phyloP scores from a whole-genome alignment of 2,329 filamentous ascomycete species.

The Calonectria pseudoturangicola region DNA sequence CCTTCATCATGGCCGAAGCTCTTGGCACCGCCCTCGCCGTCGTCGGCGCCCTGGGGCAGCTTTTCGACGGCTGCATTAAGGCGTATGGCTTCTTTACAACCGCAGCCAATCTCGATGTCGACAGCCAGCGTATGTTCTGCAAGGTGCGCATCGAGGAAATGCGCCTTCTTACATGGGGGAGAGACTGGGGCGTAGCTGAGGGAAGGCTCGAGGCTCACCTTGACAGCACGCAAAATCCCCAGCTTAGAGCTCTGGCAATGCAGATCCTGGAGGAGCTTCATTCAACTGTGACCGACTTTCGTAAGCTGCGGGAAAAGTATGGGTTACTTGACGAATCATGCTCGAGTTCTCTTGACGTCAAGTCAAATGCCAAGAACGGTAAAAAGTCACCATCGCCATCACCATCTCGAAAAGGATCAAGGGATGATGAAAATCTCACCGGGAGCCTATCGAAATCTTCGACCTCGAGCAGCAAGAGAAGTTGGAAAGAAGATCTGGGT shows the following conservation, averaged over 20 bases:
- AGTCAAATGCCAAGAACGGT: constrained; percentile 36
- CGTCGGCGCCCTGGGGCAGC: constrained; percentile 66
- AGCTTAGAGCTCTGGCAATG: constrained; percentile 62
- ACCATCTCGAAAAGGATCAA: constrained; percentile 46
- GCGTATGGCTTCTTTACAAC: constrained; percentile 67
- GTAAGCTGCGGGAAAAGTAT: constrained; percentile 64
- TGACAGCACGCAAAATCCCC: constrained; percentile 59
- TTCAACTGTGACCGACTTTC: constrained; percentile 66
- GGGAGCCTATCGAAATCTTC: constrained; percentile 41
- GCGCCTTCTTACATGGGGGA: constrained; percentile 67
- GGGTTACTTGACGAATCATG: constrained; percentile 60
- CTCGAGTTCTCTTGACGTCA: constrained; percentile 38
- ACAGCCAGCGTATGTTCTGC: constrained; percentile 66
- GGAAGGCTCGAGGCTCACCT: constrained; percentile 66
- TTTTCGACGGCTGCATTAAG: constrained; percentile 68
- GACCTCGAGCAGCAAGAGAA: constrained; percentile 50
- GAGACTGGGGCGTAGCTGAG: constrained; percentile 69
- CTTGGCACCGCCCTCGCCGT: constrained; percentile 66
- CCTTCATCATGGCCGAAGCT: constrained; percentile 59
- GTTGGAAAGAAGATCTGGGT: constrained; percentile 59
- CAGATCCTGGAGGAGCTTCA: constrained; percentile 66
- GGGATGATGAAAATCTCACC: constrained; percentile 49
- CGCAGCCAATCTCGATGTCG: constrained; percentile 64
- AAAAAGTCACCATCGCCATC: constrained; percentile 47
- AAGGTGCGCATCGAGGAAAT: constrained; percentile 71